phyloP scores from a whole-genome alignment of 2,329 filamentous ascomycete species.

The Colletotrichum musicola region DNA sequence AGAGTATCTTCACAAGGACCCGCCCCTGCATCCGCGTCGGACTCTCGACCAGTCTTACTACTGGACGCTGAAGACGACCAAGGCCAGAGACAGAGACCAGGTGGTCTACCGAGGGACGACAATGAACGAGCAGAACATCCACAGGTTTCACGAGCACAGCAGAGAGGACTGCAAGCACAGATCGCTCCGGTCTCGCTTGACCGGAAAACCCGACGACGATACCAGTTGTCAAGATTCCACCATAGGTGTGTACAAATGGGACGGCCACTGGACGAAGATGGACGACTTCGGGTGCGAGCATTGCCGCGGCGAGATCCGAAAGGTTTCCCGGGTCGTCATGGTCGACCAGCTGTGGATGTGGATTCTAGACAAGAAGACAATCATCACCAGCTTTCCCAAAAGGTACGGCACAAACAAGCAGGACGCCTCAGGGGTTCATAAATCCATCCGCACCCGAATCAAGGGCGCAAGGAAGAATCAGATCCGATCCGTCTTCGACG shows the following conservation, averaged over 20 bases:
- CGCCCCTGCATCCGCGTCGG: constrained; percentile 57
- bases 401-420: constrained; percentile 57
- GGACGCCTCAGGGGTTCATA: constrained; percentile 55
- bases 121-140: constrained; percentile 40
- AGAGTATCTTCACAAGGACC: constrained; percentile 48
- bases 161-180: constrained; percentile 28
- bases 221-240: not conserved
- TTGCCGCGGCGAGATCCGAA: constrained; percentile 10
- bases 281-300: constrained; percentile 42
- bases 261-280: constrained; percentile 32
- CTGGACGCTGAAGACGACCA: constrained; percentile 55
- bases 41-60: constrained; percentile 62
- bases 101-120: constrained; percentile 56
- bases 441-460: constrained; percentile 52
- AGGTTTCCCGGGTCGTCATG: constrained; percentile 51
- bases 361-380: constrained; percentile 51
- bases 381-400: constrained; percentile 57
- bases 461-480: constrained; percentile 43
- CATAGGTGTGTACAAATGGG: constrained; percentile 30
- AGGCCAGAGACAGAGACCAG: constrained; percentile 55
- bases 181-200: not conserved
- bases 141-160: constrained; percentile 36
- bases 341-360: constrained; percentile 60
- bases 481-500: constrained; percentile 55
- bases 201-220: not conserved